Percentiles rank a stretch among this genome's conserved stretches.
Conservation (phyloP, 352 stramenopile genomes). For the Globisporangium yorkense region DNA sequence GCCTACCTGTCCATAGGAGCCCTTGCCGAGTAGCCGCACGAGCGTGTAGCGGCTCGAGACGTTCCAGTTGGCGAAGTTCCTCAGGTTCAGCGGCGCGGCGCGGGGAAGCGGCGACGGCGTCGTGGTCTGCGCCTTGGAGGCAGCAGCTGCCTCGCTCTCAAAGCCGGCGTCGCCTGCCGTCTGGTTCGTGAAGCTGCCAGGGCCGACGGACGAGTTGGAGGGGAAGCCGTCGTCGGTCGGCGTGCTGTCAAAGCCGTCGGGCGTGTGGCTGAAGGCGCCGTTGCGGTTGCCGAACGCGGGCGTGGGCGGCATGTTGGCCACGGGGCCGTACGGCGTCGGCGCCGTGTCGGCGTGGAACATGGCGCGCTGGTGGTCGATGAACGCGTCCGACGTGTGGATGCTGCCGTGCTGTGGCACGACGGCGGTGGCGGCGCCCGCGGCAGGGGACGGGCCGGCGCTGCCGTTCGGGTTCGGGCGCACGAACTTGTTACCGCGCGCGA, state of each 20-base stretch:
- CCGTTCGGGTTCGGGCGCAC: constrained; percentile 24
- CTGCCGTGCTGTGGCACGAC: constrained; percentile 26
- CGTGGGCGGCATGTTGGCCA: constrained; percentile 78
- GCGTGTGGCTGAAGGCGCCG: constrained; percentile 47
- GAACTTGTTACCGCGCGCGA: constrained; percentile 50
- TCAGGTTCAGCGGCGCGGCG: constrained; percentile 67
- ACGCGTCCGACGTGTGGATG: constrained; percentile 61
- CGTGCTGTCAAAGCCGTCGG: constrained; percentile 64
- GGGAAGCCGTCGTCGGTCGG: constrained; percentile 37
- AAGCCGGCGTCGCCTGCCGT: constrained; percentile 21
- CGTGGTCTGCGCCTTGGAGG: constrained; percentile 32
- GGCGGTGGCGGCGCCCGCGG: constrained; percentile 7
- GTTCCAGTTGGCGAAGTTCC: constrained; percentile 83
- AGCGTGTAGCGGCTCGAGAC: constrained; percentile 75
- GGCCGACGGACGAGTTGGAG: constrained; percentile 31
- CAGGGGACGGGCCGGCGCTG: background rate
- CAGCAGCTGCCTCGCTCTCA: constrained; percentile 2
- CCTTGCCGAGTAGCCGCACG: constrained; percentile 75
- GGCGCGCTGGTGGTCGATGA: constrained; percentile 74
- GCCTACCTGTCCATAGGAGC: constrained; percentile 78
- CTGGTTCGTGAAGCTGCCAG: constrained; percentile 13
- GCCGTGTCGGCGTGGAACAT: constrained; percentile 68
- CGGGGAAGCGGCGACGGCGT: constrained; percentile 60
- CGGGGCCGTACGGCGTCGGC: constrained; percentile 72
- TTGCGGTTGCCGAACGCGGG: constrained; percentile 67